phyloP scores from a whole-genome alignment of 2,329 filamentous ascomycete genomes.

The Phaeoacremonium minimum region DNA sequence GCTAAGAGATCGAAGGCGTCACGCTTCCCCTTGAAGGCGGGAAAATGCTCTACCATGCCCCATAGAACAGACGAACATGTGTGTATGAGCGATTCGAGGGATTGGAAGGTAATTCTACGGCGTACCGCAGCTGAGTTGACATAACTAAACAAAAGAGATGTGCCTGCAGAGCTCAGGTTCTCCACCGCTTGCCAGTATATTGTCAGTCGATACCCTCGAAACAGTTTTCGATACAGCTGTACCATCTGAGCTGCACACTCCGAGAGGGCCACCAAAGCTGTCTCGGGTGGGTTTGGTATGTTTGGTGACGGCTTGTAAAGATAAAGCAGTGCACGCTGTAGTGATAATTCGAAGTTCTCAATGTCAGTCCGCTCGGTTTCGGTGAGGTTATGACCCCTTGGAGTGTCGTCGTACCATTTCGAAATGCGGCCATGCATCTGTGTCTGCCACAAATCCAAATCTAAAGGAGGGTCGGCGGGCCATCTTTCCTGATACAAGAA shows the following conservation, averaged over 20 bases:
- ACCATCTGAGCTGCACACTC: constrained; percentile 1
- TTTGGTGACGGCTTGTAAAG: constrained; percentile 6
- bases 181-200: constrained; percentile 8
- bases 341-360: constrained; percentile 3
- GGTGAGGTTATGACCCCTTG: background rate
- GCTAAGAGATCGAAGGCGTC: constrained; percentile 8
- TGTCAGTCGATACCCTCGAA: constrained; percentile 6
- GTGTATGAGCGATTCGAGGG: constrained; percentile 4
- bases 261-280: constrained; percentile 1
- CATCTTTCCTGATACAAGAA: constrained; percentile 2
- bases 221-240: constrained; percentile 5
- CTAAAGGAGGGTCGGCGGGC: background rate
- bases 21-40: constrained; percentile 12
- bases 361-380: background rate
- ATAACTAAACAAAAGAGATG: constrained; percentile 5
- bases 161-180: constrained; percentile 7
- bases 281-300: constrained; percentile 1
- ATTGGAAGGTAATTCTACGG: constrained; percentile 1
- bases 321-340: constrained; percentile 3
- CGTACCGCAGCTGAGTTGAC: constrained; percentile 2
- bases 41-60: constrained; percentile 16
- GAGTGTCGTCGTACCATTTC: constrained; percentile 2
- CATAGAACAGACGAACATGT: constrained; percentile 14
- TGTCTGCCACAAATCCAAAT: constrained; percentile 4
- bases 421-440: constrained; percentile 3